Percentiles rank a stretch among this genome's conserved stretches.
phyloP scores from a whole-genome alignment of 306 rosid genomes.

The Crataegus laevigata region DNA sequence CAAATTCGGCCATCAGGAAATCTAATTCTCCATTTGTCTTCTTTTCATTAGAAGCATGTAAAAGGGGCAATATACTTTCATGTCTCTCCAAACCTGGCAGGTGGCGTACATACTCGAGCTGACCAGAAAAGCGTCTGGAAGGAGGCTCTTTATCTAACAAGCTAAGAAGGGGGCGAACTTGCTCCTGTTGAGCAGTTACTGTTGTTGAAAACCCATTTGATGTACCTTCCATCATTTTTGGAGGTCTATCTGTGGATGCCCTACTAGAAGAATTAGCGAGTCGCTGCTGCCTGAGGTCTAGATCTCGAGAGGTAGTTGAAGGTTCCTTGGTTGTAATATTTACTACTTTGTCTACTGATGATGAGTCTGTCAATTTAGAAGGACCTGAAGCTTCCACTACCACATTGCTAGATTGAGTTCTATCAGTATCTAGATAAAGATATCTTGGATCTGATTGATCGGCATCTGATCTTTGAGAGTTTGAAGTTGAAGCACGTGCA shows the following conservation, averaged over 20 bases:
- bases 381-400: slow-evolving; percentile 36
- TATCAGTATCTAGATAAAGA: slow-evolving; percentile 49
- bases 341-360: slow-evolving; percentile 43
- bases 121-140: slow-evolving; percentile 90
- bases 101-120: slow-evolving; percentile 90
- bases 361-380: slow-evolving; percentile 34
- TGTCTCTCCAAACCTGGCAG: slow-evolving; percentile 88
- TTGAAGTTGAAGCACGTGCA: slow-evolving; percentile 72
- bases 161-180: slow-evolving; percentile 96
- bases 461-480: slow-evolving; percentile 67
- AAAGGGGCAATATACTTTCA: slow-evolving; percentile 88
- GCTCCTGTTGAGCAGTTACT: slow-evolving; percentile 61
- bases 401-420: slow-evolving; percentile 56
- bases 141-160: slow-evolving; percentile 95
- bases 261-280: slow-evolving; percentile 43
- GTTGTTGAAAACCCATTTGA: slow-evolving; percentile 57
- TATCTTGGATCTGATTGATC: slow-evolving; percentile 40
- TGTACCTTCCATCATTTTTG: slow-evolving; percentile 58
- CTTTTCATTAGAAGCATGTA: slow-evolving; percentile 84
- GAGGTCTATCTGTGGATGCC: slow-evolving; percentile 64
- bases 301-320: slow-evolving; percentile 45
- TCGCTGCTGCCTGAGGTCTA: slow-evolving; percentile 64
- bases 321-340: slow-evolving; percentile 50
- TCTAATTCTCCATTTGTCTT: slow-evolving; percentile 88
- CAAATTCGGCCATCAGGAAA: slow-evolving; percentile 94